These are phyloP conservation scores for Ogataea thermomethanolica DNA, from an alignment of 805 yeast genomes.

Conservation along the genomic window DNA sequence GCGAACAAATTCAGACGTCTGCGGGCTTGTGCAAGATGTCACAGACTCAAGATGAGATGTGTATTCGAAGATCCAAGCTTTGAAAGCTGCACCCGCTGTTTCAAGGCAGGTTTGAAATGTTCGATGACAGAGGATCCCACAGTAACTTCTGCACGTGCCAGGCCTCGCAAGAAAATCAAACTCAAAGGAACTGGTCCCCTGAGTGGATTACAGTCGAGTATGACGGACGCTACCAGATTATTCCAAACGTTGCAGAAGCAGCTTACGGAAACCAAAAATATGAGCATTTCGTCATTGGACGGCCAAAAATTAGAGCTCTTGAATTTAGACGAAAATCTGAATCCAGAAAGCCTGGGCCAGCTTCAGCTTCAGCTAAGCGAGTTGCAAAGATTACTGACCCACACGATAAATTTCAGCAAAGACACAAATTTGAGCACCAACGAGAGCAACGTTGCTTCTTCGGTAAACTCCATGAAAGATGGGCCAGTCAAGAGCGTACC, in stretches of 20 bases:
- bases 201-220: slow-evolving; percentile 26
- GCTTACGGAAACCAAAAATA: slow-evolving; percentile 11
- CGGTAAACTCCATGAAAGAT: slow-evolving; percentile 36
- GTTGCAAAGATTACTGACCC: slow-evolving; percentile 30
- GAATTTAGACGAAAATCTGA: slow-evolving; percentile 21
- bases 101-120: slow-evolving; percentile 41
- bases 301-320: slow-evolving; percentile 11
- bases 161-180: slow-evolving; percentile 33
- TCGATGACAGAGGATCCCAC: slow-evolving; percentile 53
- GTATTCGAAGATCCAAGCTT: slow-evolving; percentile 45
- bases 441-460: slow-evolving; percentile 24
- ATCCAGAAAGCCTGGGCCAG: slow-evolving; percentile 18
- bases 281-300: slow-evolving; percentile 8
- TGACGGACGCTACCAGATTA: slow-evolving; percentile 25
- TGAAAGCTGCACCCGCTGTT: slow-evolving; percentile 45
- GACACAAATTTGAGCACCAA: slow-evolving; percentile 5
- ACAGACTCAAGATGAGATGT: slow-evolving; percentile 50
- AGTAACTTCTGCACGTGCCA: slow-evolving; percentile 35
- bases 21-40: slow-evolving; percentile 56
- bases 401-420: slow-evolving; percentile 22
- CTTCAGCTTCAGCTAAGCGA: slow-evolving; percentile 32
- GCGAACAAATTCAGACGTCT: slow-evolving; percentile 43
- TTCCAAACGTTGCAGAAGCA: slow-evolving; percentile 25
- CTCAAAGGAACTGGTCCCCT: slow-evolving; percentile 27
- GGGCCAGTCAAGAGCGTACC: slow-evolving; percentile 33